These are phyloP conservation scores for Viola odorata DNA, from an alignment of 345 rosid species.

Conservation along the genomic window DNA sequence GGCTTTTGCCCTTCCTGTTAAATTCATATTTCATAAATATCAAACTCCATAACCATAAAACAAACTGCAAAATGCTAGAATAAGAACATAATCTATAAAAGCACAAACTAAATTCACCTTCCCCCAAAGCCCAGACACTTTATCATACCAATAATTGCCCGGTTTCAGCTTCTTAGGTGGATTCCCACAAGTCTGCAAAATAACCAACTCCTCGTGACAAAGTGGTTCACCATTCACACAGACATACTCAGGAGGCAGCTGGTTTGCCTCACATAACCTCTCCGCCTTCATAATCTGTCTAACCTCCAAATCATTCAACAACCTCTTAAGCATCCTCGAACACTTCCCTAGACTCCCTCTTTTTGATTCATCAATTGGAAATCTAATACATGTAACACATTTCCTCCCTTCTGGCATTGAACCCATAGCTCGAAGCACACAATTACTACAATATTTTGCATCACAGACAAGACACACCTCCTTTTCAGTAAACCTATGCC, in stretches of 20 bases:
- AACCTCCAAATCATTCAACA: conserved; percentile 88
- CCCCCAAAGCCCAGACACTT: conserved; percentile 99
- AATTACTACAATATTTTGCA: conserved; percentile 82
- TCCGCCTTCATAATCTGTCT: conserved; percentile 92
- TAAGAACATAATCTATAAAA: conserved; percentile 8
- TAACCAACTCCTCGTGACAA: conserved; percentile 69
- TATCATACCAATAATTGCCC: conserved; percentile 98
- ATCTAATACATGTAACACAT: conserved; percentile 86
- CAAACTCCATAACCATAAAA: conserved; percentile 11
- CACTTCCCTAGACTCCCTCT: conserved; percentile 76
- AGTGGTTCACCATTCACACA: conserved; percentile 77
- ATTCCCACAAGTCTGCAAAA: conserved; percentile 67
- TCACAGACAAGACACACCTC: conserved; percentile 96
- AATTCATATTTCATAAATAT: conserved; percentile 14
- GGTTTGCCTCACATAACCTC: conserved; percentile 86
- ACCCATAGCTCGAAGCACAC: conserved; percentile 99
- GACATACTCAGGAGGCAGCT: conserved; percentile 81
- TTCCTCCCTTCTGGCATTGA: conserved; percentile 99
- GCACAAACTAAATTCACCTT: conserved; percentile 49
- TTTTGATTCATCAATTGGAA: conserved; percentile 71
- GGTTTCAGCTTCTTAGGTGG: conserved; percentile 96
- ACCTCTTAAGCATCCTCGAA: conserved; percentile 88
- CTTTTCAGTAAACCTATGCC: conserved; percentile 83
- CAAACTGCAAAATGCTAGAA: conserved; percentile 13
- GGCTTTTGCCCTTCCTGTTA: conserved; percentile 96